Evolutionary conservation across 345 rosid genomes (phyloP).

Genomic region (Mercurialis annua): DNA sequence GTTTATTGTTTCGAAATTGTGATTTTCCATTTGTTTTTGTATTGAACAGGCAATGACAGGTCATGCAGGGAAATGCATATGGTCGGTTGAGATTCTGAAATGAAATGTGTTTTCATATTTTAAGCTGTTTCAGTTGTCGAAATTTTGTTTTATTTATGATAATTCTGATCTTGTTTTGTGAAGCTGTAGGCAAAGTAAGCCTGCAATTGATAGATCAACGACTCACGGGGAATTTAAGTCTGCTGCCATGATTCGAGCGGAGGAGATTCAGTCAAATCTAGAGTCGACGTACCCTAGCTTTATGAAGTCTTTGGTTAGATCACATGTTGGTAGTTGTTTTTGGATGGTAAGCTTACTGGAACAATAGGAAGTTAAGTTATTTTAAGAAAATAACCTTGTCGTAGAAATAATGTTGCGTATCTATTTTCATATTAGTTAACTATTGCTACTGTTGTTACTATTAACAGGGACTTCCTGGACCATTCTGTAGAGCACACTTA

Average conservation of each 20-base stretch:
- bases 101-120: neutral
- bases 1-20: neutral
- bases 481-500: conserved; percentile 59
- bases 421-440: neutral
- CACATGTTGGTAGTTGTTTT: conserved; percentile 66
- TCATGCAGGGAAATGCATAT: conserved; percentile 36
- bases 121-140: neutral
- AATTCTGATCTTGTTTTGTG: conserved; percentile 14
- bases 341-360: conserved; percentile 49
- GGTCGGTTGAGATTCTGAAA: conserved; percentile 36
- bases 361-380: conserved; percentile 4
- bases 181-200: conserved; percentile 37
- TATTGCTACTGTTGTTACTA: neutral
- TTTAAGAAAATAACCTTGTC: too few relatives aligned
- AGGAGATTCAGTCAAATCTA: conserved; percentile 59
- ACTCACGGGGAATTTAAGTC: conserved; percentile 34
- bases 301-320: conserved; percentile 55
- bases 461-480: conserved; percentile 73
- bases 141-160: conserved; percentile 6
- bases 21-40: neutral
- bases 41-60: conserved; percentile 34
- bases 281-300: conserved; percentile 55
- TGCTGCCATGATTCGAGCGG: conserved; percentile 50
- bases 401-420: conserved; percentile 1
- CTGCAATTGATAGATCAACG: conserved; percentile 17